Base-by-base conservation (phyloP, 345 rosid genomes). In the Litchi chinensis region DNA sequence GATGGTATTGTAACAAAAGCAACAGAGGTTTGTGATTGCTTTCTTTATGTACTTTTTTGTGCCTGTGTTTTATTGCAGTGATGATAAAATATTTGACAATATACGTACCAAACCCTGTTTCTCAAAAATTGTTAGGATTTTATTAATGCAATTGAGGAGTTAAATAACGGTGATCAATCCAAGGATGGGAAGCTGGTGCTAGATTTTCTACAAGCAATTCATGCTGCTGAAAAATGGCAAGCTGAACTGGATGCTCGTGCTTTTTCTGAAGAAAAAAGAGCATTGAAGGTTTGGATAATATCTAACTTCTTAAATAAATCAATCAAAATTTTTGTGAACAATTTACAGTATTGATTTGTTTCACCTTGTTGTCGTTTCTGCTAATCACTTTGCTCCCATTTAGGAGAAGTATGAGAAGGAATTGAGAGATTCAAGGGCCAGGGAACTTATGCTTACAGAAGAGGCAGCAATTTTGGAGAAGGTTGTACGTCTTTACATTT, bases 391-490 rank as follows among this genome's bases (percentile, higher is more conserved):
- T 26, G 19, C 65, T 83, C n/a, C 24, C 44, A 26, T 83, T 76
- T 87, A 94, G 98, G 98, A 90, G 79, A 92, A 88, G 87, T 93
- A 89, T 75, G 99, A 97, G 82, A 97, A 89, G 80, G 93, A 94
- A 81, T 77, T 94, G 84, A 90, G 93, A 83, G 97, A 97, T 85
- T 90, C 86, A 41, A 93, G 93, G 84, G 98, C 95, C 4, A 92
- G 98, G 82, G 98, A 93, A 78, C 94, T 97, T 56, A 97, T 97
- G 99, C 93, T 76, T 78, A 88, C 91, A 19, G 98, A 97, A 89
- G 97, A 97, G 88, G 99, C 95, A 41, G 98, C 98, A 64, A 89
- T 97, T 62, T 80, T 94, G 83, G 95, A 97, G 80, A 97, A 97
- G 99, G 99, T 97, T 79, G 18, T 74, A 40, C 46, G 48, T 12